These are phyloP conservation scores for Candida lessepsii DNA, from an alignment of 805 yeast genomes.

Conservation along the genomic window DNA sequence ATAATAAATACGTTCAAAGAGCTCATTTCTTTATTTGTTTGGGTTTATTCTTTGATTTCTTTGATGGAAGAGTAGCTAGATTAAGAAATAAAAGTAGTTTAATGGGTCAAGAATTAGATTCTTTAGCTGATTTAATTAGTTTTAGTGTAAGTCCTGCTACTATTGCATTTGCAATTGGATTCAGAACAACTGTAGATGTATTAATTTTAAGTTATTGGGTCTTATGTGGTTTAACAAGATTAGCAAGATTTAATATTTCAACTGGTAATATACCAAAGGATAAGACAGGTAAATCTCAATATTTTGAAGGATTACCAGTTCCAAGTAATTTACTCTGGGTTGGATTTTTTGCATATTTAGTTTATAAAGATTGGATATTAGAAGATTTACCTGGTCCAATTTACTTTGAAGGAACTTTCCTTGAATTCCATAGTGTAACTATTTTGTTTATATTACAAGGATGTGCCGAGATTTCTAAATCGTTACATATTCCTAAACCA, in stretches of 20 bases:
- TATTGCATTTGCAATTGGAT: conserved; percentile 87
- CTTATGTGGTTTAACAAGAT: conserved; percentile 86
- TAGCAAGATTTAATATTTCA: conserved; percentile 94
- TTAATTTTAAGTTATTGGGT: conserved; percentile 79
- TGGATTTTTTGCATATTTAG: conserved; percentile 65
- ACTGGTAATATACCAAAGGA: conserved; percentile 93
- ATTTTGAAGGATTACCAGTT: conserved; percentile 95
- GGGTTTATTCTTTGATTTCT: conserved; percentile 93
- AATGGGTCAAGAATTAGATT: conserved; percentile 97
- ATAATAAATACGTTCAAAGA: conserved; percentile 71
- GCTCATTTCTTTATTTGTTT: conserved; percentile 88
- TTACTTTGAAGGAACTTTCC: conserved; percentile 49
- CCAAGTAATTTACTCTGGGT: conserved; percentile 85
- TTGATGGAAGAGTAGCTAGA: conserved; percentile 96
- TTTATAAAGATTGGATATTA: conserved; percentile 48
- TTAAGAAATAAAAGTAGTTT: conserved; percentile 86
- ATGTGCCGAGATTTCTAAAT: conserved; percentile 86
- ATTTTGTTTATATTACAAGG: conserved; percentile 74
- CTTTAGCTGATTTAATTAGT: conserved; percentile 90
- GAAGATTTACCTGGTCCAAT: conserved; percentile 67
- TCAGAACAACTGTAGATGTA: conserved; percentile 80
- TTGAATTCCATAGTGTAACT: conserved; percentile 75
- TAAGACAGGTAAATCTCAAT: conserved; percentile 78
- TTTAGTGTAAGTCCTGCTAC: conserved; percentile 96
- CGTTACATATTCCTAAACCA: conserved; percentile 87